These are phyloP conservation scores for Plasmopara halstedii DNA, from an alignment of 352 stramenopile genomes.

Conservation along the genomic window DNA sequence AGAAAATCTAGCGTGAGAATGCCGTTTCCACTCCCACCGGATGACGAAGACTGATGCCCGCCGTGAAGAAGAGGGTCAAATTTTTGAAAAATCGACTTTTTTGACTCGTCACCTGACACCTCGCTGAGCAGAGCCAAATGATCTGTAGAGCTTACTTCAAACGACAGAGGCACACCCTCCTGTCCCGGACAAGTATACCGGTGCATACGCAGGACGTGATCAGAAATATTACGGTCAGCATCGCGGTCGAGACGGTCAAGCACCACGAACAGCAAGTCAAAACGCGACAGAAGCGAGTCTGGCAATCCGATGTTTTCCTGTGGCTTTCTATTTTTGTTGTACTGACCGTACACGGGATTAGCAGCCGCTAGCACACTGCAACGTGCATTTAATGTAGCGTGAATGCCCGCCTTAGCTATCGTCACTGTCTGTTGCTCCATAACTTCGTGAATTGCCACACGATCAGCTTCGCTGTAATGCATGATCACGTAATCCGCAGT, in stretches of 20 bases:
- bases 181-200: conserved; percentile 86
- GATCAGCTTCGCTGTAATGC: conserved; percentile 85
- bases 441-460: conserved; percentile 99
- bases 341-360: conserved; percentile 99
- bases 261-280: conserved; percentile 99
- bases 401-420: conserved; percentile 99
- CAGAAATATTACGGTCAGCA: conserved; percentile 92
- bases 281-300: conserved; percentile 99
- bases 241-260: conserved; percentile 96
- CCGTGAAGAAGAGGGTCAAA: conserved; percentile 86
- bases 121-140: conserved; percentile 66
- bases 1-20: conserved; percentile 95
- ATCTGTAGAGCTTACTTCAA: conserved; percentile 76
- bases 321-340: conserved; percentile 96
- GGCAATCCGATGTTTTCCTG: conserved; percentile 99
- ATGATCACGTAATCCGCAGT: conserved; percentile 5
- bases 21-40: conserved; percentile 46
- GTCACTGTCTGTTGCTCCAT: conserved; percentile 99
- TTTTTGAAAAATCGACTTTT: conserved; percentile 87
- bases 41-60: conserved; percentile 48
- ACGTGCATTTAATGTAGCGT: conserved; percentile 97
- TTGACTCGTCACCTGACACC: conserved; percentile 46
- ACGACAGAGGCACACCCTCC: conserved; percentile 85
- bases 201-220: conserved; percentile 97
- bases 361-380: conserved; percentile 98